Percentiles rank a stretch among this genome's conserved stretches.
Evolutionary conservation across 176 grass and related monocot species (phyloP).

Genomic region (Carex littledalei): DNA sequence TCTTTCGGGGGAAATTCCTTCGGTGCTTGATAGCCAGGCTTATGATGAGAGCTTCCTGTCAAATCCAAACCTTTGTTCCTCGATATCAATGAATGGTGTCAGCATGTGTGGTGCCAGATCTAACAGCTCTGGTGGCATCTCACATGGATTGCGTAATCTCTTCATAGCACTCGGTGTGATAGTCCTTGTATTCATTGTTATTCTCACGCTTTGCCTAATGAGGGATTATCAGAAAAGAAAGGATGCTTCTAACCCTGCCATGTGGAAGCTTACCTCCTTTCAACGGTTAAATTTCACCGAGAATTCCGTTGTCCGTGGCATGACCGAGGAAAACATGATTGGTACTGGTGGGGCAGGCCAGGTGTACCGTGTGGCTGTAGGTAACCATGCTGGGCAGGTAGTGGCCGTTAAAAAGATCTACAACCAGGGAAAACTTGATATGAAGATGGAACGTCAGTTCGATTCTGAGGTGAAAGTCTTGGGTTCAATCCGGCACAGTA

Average conservation of each 20-base stretch:
- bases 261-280: slow-evolving; percentile 77
- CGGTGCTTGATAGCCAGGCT: slow-evolving; percentile 16
- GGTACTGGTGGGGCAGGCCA: slow-evolving; percentile 55
- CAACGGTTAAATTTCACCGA: slow-evolving; percentile 48
- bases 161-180: slow-evolving; percentile 37
- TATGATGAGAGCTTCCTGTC: slow-evolving; percentile 60
- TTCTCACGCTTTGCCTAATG: slow-evolving; percentile 28
- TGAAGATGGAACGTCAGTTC: slow-evolving; percentile 58
- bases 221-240: slow-evolving; percentile 35
- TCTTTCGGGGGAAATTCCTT: slow-evolving; percentile 53
- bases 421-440: slow-evolving; percentile 28
- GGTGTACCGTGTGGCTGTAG: slow-evolving; percentile 56
- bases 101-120: slow-evolving; percentile 18
- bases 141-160: slow-evolving; percentile 32
- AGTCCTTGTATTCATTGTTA: slow-evolving; percentile 30
- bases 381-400: slow-evolving; percentile 29
- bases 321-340: slow-evolving; percentile 66
- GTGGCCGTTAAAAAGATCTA: slow-evolving; percentile 87
- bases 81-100: slow-evolving; percentile 26
- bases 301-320: slow-evolving; percentile 29
- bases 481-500: slow-evolving; percentile 59
- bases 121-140: slow-evolving; percentile 23
- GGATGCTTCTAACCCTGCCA: slow-evolving; percentile 10
- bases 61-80: slow-evolving; percentile 66
- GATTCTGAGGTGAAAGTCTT: slow-evolving; percentile 64